These are phyloP conservation scores for Cantharellus cinnabarinus DNA, from an alignment of 768 basidiomycete species.

Conservation along the genomic window DNA sequence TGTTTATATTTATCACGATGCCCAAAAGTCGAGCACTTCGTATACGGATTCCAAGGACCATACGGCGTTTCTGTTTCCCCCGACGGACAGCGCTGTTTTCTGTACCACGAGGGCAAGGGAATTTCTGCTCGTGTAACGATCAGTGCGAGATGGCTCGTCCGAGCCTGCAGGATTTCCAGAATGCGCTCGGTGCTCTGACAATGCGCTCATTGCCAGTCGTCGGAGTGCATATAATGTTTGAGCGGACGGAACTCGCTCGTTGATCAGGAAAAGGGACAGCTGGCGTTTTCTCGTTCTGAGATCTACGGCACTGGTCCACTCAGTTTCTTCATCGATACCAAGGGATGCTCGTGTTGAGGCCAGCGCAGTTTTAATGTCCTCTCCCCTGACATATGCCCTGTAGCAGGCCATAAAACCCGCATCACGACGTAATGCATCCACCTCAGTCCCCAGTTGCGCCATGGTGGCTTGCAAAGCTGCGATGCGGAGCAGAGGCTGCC, in stretches of 20 bases:
- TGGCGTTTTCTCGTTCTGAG: neutral
- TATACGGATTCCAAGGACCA: neutral
- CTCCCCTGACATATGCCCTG: conserved; percentile 8
- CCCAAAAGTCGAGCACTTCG: neutral
- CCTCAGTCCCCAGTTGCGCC: conserved; percentile 4
- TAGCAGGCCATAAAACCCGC: conserved; percentile 4
- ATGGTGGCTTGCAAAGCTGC: conserved; percentile 9
- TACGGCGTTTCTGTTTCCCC: neutral
- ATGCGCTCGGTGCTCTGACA: neutral
- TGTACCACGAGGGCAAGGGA: neutral
- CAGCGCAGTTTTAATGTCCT: conserved; percentile 1
- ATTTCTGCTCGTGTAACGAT: neutral
- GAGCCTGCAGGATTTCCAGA: neutral
- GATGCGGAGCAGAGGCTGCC: conserved; percentile 41
- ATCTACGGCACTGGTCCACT: neutral
- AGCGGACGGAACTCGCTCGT: conserved; percentile 2
- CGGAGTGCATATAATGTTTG: conserved; percentile 1
- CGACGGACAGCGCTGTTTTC: neutral
- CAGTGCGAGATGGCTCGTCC: neutral
- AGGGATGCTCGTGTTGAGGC: neutral
- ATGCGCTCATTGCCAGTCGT: neutral
- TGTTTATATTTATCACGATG: neutral
- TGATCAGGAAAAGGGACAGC: conserved; percentile 7
- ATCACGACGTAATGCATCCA: conserved; percentile 5
- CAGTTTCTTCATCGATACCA: neutral